phyloP scores from a whole-genome alignment of 2,329 filamentous ascomycete species.

The Bipolaris gigantea region DNA sequence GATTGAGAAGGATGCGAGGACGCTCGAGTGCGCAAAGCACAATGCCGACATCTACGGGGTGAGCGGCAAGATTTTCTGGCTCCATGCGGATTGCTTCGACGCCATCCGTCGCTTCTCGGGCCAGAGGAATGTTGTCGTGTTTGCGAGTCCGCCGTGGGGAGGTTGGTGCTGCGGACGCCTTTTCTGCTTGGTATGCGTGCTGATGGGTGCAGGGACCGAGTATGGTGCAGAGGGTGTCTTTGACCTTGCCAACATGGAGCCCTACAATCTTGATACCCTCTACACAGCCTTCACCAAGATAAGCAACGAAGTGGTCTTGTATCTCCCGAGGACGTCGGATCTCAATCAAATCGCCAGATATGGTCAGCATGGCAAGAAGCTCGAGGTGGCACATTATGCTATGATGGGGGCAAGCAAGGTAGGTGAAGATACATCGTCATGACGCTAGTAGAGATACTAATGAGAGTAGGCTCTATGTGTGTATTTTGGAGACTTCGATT shows the following conservation, averaged over 20 bases:
- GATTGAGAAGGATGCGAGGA: slow-evolving; percentile 79
- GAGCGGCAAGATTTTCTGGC: slow-evolving; percentile 76
- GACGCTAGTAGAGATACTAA: background rate
- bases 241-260: slow-evolving; percentile 82
- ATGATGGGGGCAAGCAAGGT: slow-evolving; percentile 88
- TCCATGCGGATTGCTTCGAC: slow-evolving; percentile 84
- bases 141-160: slow-evolving; percentile 74
- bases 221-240: slow-evolving; percentile 73
- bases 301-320: slow-evolving; percentile 67
- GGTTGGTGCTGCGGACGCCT: slow-evolving; percentile 50
- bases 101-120: slow-evolving; percentile 60
- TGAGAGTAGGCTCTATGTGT: slow-evolving; percentile 57
- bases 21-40: slow-evolving; percentile 86
- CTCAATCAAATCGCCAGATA: slow-evolving; percentile 45
- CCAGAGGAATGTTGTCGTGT: slow-evolving; percentile 62
- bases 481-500: slow-evolving; percentile 59
- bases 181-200: background rate
- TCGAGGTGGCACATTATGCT: slow-evolving; percentile 71
- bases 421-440: slow-evolving; percentile 6
- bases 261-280: slow-evolving; percentile 65
- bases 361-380: slow-evolving; percentile 35
- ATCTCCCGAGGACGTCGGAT: slow-evolving; percentile 67
- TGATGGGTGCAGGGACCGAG: slow-evolving; percentile 55
- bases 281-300: slow-evolving; percentile 45
- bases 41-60: slow-evolving; percentile 89